These are phyloP conservation scores for Saururus chinensis DNA, from an alignment of 164 flowering plant genomes.

Conservation along the genomic window DNA sequence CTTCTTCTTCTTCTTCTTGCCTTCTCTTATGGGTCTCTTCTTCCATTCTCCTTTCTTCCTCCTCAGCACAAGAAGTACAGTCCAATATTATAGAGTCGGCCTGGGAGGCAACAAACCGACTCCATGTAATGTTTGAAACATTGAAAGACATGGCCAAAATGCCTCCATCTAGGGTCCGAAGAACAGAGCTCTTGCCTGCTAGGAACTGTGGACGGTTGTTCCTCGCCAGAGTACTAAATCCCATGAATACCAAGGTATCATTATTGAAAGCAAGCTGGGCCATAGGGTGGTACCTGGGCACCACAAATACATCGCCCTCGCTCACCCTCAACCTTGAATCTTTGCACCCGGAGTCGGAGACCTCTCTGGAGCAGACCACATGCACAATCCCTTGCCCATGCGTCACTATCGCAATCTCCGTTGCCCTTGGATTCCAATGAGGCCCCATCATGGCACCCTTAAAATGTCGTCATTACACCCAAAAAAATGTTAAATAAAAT, in stretches of 20 bases:
- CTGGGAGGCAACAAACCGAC: slow-evolving; percentile 32
- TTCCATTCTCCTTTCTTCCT: slow-evolving; percentile 41
- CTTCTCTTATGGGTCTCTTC: slow-evolving; percentile 30
- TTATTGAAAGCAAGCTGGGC: slow-evolving; percentile 71
- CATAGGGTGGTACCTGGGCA: slow-evolving; percentile 70
- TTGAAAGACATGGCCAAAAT: slow-evolving; percentile 44
- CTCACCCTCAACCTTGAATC: slow-evolving; percentile 30
- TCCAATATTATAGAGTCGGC: slow-evolving; percentile 43
- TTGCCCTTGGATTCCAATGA: slow-evolving; percentile 80
- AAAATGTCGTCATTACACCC: no score
- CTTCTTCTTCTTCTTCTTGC: slow-evolving; percentile 15
- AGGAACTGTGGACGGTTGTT: slow-evolving; percentile 66
- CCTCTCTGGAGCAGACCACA: slow-evolving; percentile 38
- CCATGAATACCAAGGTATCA: slow-evolving; percentile 61
- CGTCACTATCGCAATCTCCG: slow-evolving; percentile 50
- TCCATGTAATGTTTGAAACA: slow-evolving; percentile 29
- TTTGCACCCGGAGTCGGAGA: slow-evolving; percentile 5
- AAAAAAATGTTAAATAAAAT: no score
- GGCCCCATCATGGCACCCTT: slow-evolving; percentile 91
- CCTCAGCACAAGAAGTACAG: slow-evolving; percentile 82
- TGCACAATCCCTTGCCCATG: slow-evolving; percentile 66
- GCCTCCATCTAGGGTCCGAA: slow-evolving; percentile 28
- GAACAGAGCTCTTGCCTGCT: slow-evolving; percentile 54
- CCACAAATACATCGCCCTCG: slow-evolving; percentile 71
- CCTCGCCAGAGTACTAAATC: slow-evolving; percentile 50